Evolutionary conservation across 345 rosid genomes (phyloP), one percentile per base, ranked within the genome.

Genomic region (Erysimum cheiranthoides): DNA sequence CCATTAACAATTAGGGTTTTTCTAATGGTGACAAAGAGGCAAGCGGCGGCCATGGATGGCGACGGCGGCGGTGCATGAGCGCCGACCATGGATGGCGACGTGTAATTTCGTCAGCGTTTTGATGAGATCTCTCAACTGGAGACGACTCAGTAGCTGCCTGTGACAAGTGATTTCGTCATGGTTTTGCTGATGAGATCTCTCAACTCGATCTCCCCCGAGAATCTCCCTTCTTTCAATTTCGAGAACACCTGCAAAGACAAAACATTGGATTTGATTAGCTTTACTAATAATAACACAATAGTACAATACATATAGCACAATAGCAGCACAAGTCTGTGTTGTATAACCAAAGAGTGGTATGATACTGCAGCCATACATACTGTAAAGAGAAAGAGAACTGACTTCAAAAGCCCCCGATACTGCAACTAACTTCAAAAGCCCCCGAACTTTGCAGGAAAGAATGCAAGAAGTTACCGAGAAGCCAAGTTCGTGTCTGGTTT

Each of bases 391-490:
- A 18, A 56, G 18, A 52, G 28, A 6, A 80, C 88, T 78, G 16
- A 90, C 88, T 82, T 92, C 97, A 64, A 92, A 92, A 18, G 96
- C n/a, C n/a, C n/a, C n/a, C n/a, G n/a, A n/a, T n/a, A n/a, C n/a
- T n/a, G n/a, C n/a, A n/a, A n/a, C n/a, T n/a, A n/a, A n/a, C n/a
- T n/a, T n/a, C n/a, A n/a, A n/a, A n/a, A n/a, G n/a, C 96, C 18
- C 92, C 96, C 0, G 90, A 88, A 77, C 89, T 82, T 74, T 86
- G 88, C 6, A 88, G 85, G 80, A 82, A 85, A 47, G 93, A 86
- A 76, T 88, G 97, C 78, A 88, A 3, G 14, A 85, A 75, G 78
- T 92, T 89, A 49, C 95, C 97, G 9, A 92, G 75, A 79, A 92
- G 91, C 93, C 93, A 88, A 61, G 89, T 81, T n/a, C n/a, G n/a